Base-by-base conservation (phyloP, 495 filamentous ascomycete species). In the Aspergillus bertholletiae region DNA sequence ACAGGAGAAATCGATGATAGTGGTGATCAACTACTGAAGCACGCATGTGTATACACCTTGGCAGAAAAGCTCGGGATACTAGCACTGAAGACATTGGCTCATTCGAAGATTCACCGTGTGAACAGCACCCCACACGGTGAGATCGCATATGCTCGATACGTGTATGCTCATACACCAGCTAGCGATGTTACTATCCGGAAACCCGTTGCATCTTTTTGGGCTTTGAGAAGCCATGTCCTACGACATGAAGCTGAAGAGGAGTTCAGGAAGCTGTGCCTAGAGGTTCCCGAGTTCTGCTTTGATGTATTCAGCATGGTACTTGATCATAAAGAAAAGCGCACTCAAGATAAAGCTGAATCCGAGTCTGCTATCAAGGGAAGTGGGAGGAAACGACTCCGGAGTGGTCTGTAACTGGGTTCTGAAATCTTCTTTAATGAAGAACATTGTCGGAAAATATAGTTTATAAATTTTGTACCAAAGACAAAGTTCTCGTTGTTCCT, bases 121-220 rank as follows among this genome's bases (percentile, higher is more conserved):
- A 87, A 89, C 58, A 87, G 85, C 41, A 94, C 88, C 2, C 88
- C 91, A 22, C 84, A 84, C 67, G 92, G 90, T 62, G 92, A 96
- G 76, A 87, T 96, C 59, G 80, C 84, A 18, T 96, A 97, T 68
- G 92, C 92, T 3, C 84, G 89, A 52, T 96, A 90, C 70, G 87
- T 97, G 30, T 97, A 97, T 72, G 81, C 81, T 32, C 84, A 88
- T 70, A 94, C 89, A 18, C 58, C 69, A 27, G 71, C 71, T 46
- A 82, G 87, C 24, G 92, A 96, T 65, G 76, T 65, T 1, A 80
- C 82, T 0, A 89, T 96, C 55, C 83, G 92, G 46, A 86, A 82
- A 49, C 92, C 92, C 6, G 85, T 96, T 34, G 90, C 89, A n/a
- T 84, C 83, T 45, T 96, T 94, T 74, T 97, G 92, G 92, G 91